Conservation (phyloP, 148 eudicot genomes). For the Vaccinium darrowii region DNA sequence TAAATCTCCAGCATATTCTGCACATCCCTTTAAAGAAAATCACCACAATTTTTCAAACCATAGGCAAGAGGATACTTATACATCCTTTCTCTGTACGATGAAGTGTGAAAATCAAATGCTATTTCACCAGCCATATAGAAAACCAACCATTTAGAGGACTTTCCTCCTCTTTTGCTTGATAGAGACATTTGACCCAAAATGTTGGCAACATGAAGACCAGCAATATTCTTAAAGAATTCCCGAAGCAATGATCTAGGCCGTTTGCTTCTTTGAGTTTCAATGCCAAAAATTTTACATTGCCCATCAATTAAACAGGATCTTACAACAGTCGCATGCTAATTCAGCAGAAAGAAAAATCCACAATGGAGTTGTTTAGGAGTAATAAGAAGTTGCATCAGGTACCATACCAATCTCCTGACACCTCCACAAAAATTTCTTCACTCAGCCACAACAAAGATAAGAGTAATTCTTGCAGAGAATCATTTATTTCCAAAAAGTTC, state of each 20-base stretch:
- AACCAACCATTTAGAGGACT: conserved; percentile 2
- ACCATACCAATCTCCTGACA: background rate
- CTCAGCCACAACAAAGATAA: background rate
- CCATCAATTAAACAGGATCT: background rate
- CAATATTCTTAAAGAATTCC: background rate
- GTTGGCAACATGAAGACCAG: background rate
- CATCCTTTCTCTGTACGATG: background rate
- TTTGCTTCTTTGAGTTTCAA: background rate
- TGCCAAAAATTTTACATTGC: background rate
- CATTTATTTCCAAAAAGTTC: background rate
- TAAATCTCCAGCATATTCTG: conserved; percentile 2
- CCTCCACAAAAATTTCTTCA: background rate
- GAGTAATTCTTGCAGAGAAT: background rate
- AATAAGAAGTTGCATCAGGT: conserved; percentile 6
- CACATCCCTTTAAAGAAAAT: background rate
- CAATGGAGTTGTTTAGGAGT: background rate
- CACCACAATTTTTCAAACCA: conserved; percentile 1
- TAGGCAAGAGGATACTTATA: background rate
- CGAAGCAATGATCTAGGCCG: background rate
- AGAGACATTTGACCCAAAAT: background rate
- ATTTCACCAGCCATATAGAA: background rate
- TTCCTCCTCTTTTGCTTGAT: background rate
- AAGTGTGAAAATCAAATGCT: background rate
- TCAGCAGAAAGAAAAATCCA: background rate
- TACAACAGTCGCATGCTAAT: background rate